Conservation (phyloP, 2,329 filamentous ascomycete species). For the Fusarium pininemorale region DNA sequence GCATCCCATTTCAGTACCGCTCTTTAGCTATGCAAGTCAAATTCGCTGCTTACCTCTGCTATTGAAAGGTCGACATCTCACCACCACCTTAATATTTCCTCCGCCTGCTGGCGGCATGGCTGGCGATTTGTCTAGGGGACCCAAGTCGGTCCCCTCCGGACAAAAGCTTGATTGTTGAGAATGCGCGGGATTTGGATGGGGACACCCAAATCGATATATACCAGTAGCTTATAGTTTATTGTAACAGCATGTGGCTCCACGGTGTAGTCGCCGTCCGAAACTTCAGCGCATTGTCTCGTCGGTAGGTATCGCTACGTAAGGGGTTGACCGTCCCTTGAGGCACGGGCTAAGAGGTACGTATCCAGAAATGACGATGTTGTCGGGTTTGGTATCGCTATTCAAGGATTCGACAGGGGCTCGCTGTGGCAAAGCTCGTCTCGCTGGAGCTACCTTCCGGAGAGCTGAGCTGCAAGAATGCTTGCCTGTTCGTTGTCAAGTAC, state of each 20-base stretch:
- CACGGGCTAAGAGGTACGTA: constrained; percentile 25
- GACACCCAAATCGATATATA: constrained; percentile 1
- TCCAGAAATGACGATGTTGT: constrained; percentile 42
- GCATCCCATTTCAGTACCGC: constrained; percentile 34
- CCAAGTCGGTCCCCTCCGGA: constrained; percentile 47
- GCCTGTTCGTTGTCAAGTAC: constrained; percentile 31
- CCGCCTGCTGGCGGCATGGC: constrained; percentile 68
- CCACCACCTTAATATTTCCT: constrained; percentile 99
- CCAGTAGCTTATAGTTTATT: constrained; percentile 20
- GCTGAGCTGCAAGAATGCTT: constrained; percentile 14
- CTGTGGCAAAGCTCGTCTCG: background rate
- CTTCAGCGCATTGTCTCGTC: constrained; percentile 40
- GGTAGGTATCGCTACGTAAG: constrained; percentile 20
- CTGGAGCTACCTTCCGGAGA: constrained; percentile 16
- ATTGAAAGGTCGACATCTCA: constrained; percentile 95
- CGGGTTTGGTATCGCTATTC: constrained; percentile 19
- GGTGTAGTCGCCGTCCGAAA: constrained; percentile 32
- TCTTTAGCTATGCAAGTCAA: background rate
- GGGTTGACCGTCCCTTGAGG: constrained; percentile 26
- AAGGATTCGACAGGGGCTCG: constrained; percentile 2
- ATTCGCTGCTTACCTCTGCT: constrained; percentile 74
- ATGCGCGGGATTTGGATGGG: constrained; percentile 40
- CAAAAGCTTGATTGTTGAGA: constrained; percentile 34
- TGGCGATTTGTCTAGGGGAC: constrained; percentile 48
- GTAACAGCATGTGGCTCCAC: constrained; percentile 26